These are phyloP conservation scores for Aspergillus quadricinctus DNA, from an alignment of 2,329 filamentous ascomycete species.

Conservation along the genomic window DNA sequence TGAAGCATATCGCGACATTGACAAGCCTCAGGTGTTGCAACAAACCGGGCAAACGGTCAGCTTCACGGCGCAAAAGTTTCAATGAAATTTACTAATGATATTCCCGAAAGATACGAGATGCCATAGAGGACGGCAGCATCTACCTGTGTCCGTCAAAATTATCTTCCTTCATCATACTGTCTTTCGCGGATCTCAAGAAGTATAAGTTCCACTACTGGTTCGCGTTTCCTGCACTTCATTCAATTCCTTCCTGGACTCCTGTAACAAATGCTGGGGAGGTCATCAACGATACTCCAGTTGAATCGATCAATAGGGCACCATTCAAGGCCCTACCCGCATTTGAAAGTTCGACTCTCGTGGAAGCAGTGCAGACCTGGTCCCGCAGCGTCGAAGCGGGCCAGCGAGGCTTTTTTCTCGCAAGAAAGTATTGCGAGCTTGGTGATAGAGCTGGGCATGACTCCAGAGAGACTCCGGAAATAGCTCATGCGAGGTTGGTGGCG, in stretches of 20 bases:
- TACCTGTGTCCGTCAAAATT: conserved; percentile 91
- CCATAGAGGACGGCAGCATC: conserved; percentile 92
- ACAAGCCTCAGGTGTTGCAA: conserved; percentile 73
- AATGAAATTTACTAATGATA: conserved; percentile 8
- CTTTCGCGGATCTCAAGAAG: conserved; percentile 93
- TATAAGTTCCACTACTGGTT: conserved; percentile 99
- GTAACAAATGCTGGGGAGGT: conserved; percentile 26
- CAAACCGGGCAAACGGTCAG: conserved; percentile 72
- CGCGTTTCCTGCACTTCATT: conserved; percentile 88
- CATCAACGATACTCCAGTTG: conserved; percentile 17
- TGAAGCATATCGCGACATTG: conserved; percentile 82
- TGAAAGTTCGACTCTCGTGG: conserved; percentile 76
- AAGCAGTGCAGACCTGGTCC: conserved; percentile 81
- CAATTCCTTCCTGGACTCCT: conserved; percentile 75
- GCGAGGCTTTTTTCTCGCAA: conserved; percentile 93
- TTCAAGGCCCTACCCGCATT: conserved; percentile 51
- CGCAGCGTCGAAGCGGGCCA: conserved; percentile 77
- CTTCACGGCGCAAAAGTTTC: neutral
- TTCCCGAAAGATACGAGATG: conserved; percentile 85
- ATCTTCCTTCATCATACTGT: conserved; percentile 81
- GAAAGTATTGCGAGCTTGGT: conserved; percentile 54
- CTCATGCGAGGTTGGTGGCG: neutral
- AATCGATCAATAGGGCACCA: neutral
- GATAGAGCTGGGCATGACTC: neutral
- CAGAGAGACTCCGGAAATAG: neutral